Conservation (phyloP, 2,329 filamentous ascomycete species). For the Penicillium nordicum region DNA sequence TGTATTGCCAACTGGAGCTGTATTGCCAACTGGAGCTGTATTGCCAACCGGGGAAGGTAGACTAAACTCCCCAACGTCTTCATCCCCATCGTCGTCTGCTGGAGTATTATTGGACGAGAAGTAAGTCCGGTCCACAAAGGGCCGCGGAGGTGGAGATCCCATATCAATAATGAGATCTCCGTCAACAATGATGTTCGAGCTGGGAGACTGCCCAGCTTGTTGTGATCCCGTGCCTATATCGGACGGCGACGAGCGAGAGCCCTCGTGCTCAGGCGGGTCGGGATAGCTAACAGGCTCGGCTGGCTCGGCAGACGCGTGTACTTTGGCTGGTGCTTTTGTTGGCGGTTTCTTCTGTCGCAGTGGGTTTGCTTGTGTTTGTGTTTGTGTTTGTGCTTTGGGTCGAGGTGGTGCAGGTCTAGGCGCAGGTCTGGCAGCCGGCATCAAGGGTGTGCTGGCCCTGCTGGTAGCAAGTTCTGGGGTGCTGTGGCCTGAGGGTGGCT, state of each 20-base stretch:
- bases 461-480: slow-evolving; percentile 38
- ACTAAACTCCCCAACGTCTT: slow-evolving; percentile 38
- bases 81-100: slow-evolving; percentile 39
- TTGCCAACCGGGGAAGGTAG: slow-evolving; percentile 37
- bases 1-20: slow-evolving; percentile 23
- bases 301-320: slow-evolving; percentile 5
- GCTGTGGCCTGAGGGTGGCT: slow-evolving; percentile 32
- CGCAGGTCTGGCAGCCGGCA: slow-evolving; percentile 29
- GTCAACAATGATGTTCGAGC: slow-evolving; percentile 46
- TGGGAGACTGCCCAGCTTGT: slow-evolving; percentile 34
- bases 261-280: slow-evolving; percentile 26
- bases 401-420: slow-evolving; percentile 25
- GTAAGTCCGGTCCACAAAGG: slow-evolving; percentile 41
- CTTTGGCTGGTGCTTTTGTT: slow-evolving; percentile 22
- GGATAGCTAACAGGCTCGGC: slow-evolving; percentile 24
- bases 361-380: slow-evolving; percentile 34
- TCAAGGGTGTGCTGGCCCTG: slow-evolving; percentile 34
- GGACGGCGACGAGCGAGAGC: slow-evolving; percentile 29
- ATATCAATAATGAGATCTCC: slow-evolving; percentile 49
- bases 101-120: slow-evolving; percentile 44
- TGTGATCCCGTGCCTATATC: slow-evolving; percentile 34
- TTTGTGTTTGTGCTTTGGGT: slow-evolving; percentile 30
- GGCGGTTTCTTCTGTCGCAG: slow-evolving; percentile 29
- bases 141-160: slow-evolving; percentile 45
- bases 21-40: slow-evolving; percentile 23